Evolutionary conservation across 2,329 filamentous ascomycete genomes (phyloP), one percentile per base, ranked within the genome.

Genomic region (Gaeumannomyces sp.): DNA sequence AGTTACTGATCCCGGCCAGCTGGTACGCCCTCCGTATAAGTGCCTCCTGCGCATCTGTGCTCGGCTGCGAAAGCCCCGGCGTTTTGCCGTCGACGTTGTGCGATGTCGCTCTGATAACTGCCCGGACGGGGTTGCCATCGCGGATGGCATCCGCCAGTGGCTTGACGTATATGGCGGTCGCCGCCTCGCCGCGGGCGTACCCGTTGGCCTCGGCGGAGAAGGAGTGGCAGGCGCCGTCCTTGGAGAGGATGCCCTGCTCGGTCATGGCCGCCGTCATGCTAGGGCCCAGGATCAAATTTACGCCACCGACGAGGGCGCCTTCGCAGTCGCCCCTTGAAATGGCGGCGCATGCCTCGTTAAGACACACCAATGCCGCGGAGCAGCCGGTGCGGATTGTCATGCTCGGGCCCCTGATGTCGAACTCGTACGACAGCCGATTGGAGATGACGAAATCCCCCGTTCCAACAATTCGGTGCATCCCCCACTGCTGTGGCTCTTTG

Each of bases 101-200:
- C 3, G 78, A 81, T 5, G 78, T 82, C 19, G 76, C 80, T 33
- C 76, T 75, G 63, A 87, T 83, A 56, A 85, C 75, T 16, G 80
- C 80, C 53, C 79, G 76, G 65, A 85, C 81, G 2, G 79, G 77
- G 70, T 89, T 85, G 31, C 82, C 81, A 67, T 85, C 84, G 57
- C 71, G 73, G 28, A 86, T 71, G 2, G 86, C 86, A 65, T 83
- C 78, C 50, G 80, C 77, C 0, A 88, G 76, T 1, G 78, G 79
- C 74, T 89, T 89, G 13, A 89, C 71, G 14, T 88, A 71, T 2
- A 89, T 69, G 61, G 81, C 77, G 8, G 77, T 83, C 27, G 81
- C 79, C 5, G 85, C 86, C 68, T 89, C 86, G 11, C 85, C 87
- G 13, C 86, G 80, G 0, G 81, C 85, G 68, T 86, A 90, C 0